These are phyloP conservation scores for Venustampulla echinocandica DNA, from an alignment of 495 filamentous ascomycete species.

Conservation along the genomic window DNA sequence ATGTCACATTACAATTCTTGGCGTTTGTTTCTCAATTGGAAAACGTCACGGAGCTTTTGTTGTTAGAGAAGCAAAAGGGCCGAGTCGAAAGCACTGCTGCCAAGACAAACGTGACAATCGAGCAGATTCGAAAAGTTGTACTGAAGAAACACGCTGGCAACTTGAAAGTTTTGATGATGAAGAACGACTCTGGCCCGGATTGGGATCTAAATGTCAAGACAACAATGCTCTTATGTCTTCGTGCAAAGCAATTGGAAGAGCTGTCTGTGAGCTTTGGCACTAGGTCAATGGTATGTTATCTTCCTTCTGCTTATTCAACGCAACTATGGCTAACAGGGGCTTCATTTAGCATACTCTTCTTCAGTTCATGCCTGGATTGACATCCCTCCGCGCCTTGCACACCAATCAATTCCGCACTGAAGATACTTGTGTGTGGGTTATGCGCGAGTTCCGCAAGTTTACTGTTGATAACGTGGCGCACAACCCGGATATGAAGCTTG, in stretches of 20 bases:
- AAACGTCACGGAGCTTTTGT: slow-evolving; percentile 44
- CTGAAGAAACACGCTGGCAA: slow-evolving; percentile 38
- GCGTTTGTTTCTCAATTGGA: slow-evolving; percentile 40
- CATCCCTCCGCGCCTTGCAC: slow-evolving; percentile 43
- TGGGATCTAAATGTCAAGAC: slow-evolving; percentile 50
- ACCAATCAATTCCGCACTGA: slow-evolving; percentile 40
- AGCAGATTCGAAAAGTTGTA: slow-evolving; percentile 42
- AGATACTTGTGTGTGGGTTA: slow-evolving; percentile 40
- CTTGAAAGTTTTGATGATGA: slow-evolving; percentile 39
- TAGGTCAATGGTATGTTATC: slow-evolving; percentile 37
- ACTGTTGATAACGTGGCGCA: slow-evolving; percentile 44
- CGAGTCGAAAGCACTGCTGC: slow-evolving; percentile 41
- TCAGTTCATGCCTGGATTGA: slow-evolving; percentile 38
- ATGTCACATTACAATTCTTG: slow-evolving; percentile 45
- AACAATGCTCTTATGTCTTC: slow-evolving; percentile 37
- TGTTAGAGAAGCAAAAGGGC: slow-evolving; percentile 44
- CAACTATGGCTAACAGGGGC: too few species aligned
- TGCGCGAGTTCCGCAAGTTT: slow-evolving; percentile 41
- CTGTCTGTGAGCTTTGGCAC: slow-evolving; percentile 44
- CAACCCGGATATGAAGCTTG: slow-evolving; percentile 39
- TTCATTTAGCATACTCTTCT: slow-evolving; percentile 41
- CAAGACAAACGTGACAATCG: slow-evolving; percentile 36
- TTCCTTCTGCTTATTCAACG: too few species aligned
- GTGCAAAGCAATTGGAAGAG: slow-evolving; percentile 41
- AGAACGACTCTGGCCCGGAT: slow-evolving; percentile 35